These are phyloP conservation scores for Argentina anserina DNA, from an alignment of 306 rosid species.

Conservation along the genomic window DNA sequence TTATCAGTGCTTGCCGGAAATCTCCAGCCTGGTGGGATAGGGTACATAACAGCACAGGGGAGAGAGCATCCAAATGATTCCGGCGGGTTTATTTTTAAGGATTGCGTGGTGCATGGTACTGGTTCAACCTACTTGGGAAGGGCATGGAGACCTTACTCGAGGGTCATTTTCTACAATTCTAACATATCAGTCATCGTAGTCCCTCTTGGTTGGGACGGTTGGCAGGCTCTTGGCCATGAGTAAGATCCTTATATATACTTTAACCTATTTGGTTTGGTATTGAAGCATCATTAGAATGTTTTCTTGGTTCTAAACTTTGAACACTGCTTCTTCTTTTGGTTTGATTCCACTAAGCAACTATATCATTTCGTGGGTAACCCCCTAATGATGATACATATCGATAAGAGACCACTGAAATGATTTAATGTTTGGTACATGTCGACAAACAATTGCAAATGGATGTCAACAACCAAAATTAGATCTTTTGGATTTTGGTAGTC, in stretches of 20 bases:
- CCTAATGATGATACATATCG: too few relatives aligned
- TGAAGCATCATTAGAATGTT: not conserved
- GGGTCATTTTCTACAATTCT: constrained; percentile 60
- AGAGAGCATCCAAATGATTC: constrained; percentile 36
- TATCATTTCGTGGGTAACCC: too few relatives aligned
- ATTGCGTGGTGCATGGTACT: constrained; percentile 43
- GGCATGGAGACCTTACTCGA: constrained; percentile 71
- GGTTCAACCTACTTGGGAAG: constrained; percentile 74
- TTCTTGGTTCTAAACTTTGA: too few relatives aligned
- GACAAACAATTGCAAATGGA: too few relatives aligned
- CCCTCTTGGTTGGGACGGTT: constrained; percentile 63
- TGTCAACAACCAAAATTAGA: too few relatives aligned
- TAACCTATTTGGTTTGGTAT: not conserved
- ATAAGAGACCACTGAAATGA: too few relatives aligned
- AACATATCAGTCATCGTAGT: constrained; percentile 35
- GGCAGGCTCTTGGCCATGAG: constrained; percentile 36
- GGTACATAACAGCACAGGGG: constrained; percentile 78
- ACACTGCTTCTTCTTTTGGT: too few relatives aligned
- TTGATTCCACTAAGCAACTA: too few relatives aligned
- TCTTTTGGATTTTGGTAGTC: too few relatives aligned
- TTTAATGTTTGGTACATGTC: too few relatives aligned
- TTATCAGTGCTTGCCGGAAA: constrained; percentile 42
- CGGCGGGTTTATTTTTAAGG: constrained; percentile 69
- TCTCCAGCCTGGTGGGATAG: constrained; percentile 33
- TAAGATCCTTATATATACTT: constrained; percentile 18